Evolutionary conservation across 345 rosid species (phyloP).

Genomic region (Rhodamnia argentea): DNA sequence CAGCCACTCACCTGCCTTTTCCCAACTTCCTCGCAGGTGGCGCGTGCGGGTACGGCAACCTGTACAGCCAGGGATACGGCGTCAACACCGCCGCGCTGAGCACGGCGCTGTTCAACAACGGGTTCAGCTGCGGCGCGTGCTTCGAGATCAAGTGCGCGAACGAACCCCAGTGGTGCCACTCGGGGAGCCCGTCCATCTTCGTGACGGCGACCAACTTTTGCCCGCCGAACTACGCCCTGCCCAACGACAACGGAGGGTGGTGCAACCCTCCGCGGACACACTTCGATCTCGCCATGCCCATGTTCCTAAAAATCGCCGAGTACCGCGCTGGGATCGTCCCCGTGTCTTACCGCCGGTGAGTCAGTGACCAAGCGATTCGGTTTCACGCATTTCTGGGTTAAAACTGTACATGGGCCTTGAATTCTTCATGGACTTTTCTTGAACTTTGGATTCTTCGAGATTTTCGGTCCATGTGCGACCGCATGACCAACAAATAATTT

Average conservation of each 20-base stretch:
- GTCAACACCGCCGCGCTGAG: conserved; percentile 73
- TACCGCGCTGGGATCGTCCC: conserved; percentile 16
- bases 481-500: not conserved
- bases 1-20: too few relatives aligned
- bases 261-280: conserved; percentile 18
- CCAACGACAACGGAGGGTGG: conserved; percentile 15
- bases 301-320: conserved; percentile 15
- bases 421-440: not conserved
- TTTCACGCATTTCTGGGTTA: not conserved
- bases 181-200: conserved; percentile 54
- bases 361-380: not conserved
- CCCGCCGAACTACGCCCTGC: conserved; percentile 29
- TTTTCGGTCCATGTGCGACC: not conserved
- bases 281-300: conserved; percentile 18
- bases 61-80: conserved; percentile 70
- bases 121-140: conserved; percentile 56
- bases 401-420: not conserved
- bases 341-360: conserved; percentile 14
- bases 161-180: conserved; percentile 60
- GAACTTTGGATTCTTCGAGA: not conserved
- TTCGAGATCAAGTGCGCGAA: conserved; percentile 58
- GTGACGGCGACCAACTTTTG: conserved; percentile 69
- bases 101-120: conserved; percentile 66
- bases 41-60: conserved; percentile 66
- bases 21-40: conserved; percentile 24